Evolutionary conservation across 2,329 filamentous ascomycete genomes (phyloP), one percentile per base, ranked within the genome.

Genomic region (Microascus cirrosus): DNA sequence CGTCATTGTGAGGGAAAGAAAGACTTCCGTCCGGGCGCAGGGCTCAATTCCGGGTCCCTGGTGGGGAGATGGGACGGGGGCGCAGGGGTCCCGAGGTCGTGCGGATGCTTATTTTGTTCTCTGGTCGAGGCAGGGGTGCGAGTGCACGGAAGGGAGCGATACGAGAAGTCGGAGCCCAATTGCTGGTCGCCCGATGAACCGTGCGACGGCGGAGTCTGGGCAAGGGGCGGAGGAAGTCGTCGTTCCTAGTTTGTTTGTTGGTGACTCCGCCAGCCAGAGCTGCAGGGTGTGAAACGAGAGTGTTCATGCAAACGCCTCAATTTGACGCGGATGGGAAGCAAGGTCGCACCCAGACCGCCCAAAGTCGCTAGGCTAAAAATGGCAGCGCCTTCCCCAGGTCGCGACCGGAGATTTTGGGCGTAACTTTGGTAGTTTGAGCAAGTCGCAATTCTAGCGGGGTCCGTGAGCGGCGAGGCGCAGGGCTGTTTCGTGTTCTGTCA

Each of bases 1-100:
- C 10, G 57, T 58, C 57, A 58, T 58, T 18, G 8, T 58, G 34
- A 54, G 55, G 50, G 55, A 50, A 52, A 56, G 22, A 55, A n/a
- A 45, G 36, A 13, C 36, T 15, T 13, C 39, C 15, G 36, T 15
- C 36, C 7, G 34, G 34, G 34, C 36, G n/a, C 15, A n/a, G 39
- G 15, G 39, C 12, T n/a, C 15, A 15, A 45, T n/a, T 15, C n/a
- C 39, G 15, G 15, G 39, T 18, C 7, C 39, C 39, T n/a, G 39
- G 39, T 45, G 39, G 39, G 39, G 39, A 45, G 39, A 45, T 45
- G 15, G 28, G 28, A 4, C 28, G 28, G 28, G 28, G 11, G 39
- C 39, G 39, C 39, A 45, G 39, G 39, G 39, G 39, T 45, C 39
- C 39, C 15, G 39, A 5, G 8, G 15, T 45, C 39, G 39, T 45